Percentiles rank a stretch among this genome's conserved stretches.
phyloP scores from a whole-genome alignment of 768 basidiomycete species.

The Nidularia sp. region DNA sequence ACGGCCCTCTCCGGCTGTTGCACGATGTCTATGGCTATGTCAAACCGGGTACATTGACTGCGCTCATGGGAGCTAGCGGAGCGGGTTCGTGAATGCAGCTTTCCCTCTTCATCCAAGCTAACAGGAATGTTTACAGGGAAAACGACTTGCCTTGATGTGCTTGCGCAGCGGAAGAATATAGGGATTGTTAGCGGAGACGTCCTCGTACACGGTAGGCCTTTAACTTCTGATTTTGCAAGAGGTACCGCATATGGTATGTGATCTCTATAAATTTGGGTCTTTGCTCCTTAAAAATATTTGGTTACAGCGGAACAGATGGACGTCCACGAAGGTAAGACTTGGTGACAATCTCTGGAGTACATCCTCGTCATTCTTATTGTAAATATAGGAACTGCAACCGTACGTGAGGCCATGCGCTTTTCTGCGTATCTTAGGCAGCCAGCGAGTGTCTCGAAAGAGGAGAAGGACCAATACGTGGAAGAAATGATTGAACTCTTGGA shows the following conservation, averaged over 20 bases:
- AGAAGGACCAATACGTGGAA: conserved; percentile 78
- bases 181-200: conserved; percentile 63
- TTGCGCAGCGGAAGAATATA: conserved; percentile 70
- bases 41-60: conserved; percentile 84
- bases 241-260: conserved; percentile 74
- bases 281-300: conserved; percentile 14
- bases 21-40: conserved; percentile 79
- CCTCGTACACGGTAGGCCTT: conserved; percentile 61
- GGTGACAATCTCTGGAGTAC: neutral
- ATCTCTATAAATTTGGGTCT: conserved; percentile 14
- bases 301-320: conserved; percentile 75
- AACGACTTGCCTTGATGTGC: conserved; percentile 73
- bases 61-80: conserved; percentile 84
- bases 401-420: conserved; percentile 82
- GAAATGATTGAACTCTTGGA: conserved; percentile 83
- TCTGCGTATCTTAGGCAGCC: conserved; percentile 85
- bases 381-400: conserved; percentile 56
- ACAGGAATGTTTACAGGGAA: conserved; percentile 38
- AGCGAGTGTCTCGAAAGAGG: conserved; percentile 54
- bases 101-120: neutral
- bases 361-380: neutral
- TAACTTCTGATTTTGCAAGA: conserved; percentile 48
- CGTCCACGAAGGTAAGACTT: conserved; percentile 56
- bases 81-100: conserved; percentile 35
- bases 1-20: conserved; percentile 57